Conservation (phyloP, 345 rosid species). For the Salix suchowensis region DNA sequence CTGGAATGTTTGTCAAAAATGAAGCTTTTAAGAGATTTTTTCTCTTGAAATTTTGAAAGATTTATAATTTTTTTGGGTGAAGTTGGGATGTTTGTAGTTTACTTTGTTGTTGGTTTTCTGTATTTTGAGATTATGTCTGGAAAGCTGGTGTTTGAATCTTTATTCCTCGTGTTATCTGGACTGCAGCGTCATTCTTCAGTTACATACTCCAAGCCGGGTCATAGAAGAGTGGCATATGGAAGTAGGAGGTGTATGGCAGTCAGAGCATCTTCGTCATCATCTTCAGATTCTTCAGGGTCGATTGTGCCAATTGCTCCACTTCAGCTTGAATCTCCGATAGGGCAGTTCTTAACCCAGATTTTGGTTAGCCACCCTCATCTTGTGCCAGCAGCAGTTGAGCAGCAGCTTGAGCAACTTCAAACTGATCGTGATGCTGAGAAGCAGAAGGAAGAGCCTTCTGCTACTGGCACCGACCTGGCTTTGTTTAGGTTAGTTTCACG, state of each 20-base stretch:
- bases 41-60: background rate
- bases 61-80: background rate
- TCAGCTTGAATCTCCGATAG: slow-evolving; percentile 80
- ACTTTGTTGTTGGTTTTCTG: background rate
- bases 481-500: slow-evolving; percentile 60
- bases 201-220: slow-evolving; percentile 26
- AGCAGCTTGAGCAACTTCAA: slow-evolving; percentile 92
- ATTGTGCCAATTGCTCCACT: slow-evolving; percentile 65
- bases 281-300: slow-evolving; percentile 48
- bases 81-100: background rate
- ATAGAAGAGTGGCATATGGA: slow-evolving; percentile 24
- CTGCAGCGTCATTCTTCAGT: slow-evolving; percentile 38
- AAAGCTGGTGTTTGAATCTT: background rate
- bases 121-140: background rate
- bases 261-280: slow-evolving; percentile 43
- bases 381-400: slow-evolving; percentile 90
- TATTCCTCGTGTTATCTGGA: background rate
- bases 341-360: slow-evolving; percentile 85
- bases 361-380: slow-evolving; percentile 87
- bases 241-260: slow-evolving; percentile 40
- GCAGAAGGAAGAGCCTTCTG: slow-evolving; percentile 59
- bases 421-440: slow-evolving; percentile 69
- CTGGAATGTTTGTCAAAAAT: background rate
- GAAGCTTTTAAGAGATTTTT: background rate
- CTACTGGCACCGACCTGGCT: slow-evolving; percentile 66